Base-by-base conservation (phyloP, 2,329 filamentous ascomycete genomes). In the Nannizziopsis barbatae region DNA sequence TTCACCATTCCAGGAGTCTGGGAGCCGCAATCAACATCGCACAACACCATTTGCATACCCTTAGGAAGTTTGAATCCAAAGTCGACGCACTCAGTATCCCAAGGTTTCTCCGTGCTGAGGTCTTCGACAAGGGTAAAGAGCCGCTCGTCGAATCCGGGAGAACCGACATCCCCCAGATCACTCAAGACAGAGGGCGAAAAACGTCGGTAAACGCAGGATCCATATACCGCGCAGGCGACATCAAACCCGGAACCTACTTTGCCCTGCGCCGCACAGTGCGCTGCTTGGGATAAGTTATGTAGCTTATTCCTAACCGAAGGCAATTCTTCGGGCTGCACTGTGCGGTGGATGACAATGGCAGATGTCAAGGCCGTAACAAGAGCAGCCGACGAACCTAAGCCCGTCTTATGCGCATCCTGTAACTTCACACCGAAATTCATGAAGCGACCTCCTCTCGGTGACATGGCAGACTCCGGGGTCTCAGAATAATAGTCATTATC, bases 231-330 rank as follows among this genome's bases (percentile, higher is more conserved):
- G 20, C 85, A 83, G 0, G 90, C 92, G 45, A 98, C 84, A 63
- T 98, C 92, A 64, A 98, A 98, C 15, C 92, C 92, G 0, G 85
- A 92, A 43, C 92, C 92, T 14, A 98, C 82, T 67, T 98, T 98
- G 18, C 92, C 92, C 70, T 98, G 92, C 0, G 92, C 92, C 1
- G 90, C 87, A 62, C 90, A 95, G 70, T 98, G 92, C 3, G 87
- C 83, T 1, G 86, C 85, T 71, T 98, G 92, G 0, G 90, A 84
- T 44, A 98, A 80, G 67, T 96, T 96, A 71, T 98, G 92, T 47
- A 95, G 75, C 43, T 76, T 76, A 22, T 72, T 71, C 55, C 74
- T 74, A 44, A 80, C 78, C 0, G 67, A 55, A 0, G 73, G 68
- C 15, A 69, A 58, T 47, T 68, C 66, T 32, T 68, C 65, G 2